These are phyloP conservation scores for Dendrobium nobile DNA, from an alignment of 106 monocot genomes.

Conservation along the genomic window DNA sequence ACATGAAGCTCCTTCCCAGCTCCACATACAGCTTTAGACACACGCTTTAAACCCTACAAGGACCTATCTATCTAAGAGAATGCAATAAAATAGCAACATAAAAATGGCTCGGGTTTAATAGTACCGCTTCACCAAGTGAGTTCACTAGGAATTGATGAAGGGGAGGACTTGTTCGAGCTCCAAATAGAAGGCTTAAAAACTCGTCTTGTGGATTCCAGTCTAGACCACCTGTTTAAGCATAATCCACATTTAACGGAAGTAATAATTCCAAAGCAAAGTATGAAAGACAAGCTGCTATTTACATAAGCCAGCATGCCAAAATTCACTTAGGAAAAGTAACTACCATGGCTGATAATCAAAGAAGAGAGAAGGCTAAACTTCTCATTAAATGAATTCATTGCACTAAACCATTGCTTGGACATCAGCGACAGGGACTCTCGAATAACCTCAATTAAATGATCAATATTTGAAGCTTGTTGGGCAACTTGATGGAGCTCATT, in stretches of 20 bases:
- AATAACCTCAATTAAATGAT: slow-evolving; percentile 77
- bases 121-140: slow-evolving; percentile 92
- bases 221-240: slow-evolving; percentile 46
- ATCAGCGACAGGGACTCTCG: slow-evolving; percentile 74
- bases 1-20: slow-evolving; percentile 79
- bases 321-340: slow-evolving; percentile 1
- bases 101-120: not conserved
- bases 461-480: slow-evolving; percentile 91
- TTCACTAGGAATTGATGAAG: slow-evolving; percentile 96
- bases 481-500: slow-evolving; percentile 92
- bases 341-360: slow-evolving; percentile 79
- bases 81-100: not conserved
- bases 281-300: not conserved
- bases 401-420: slow-evolving; percentile 83
- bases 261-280: not conserved
- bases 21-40: slow-evolving; percentile 57
- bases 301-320: not conserved
- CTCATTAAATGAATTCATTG: slow-evolving; percentile 73
- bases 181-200: slow-evolving; percentile 81
- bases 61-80: not conserved
- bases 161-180: slow-evolving; percentile 74
- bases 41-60: slow-evolving; percentile 69
- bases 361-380: slow-evolving; percentile 65
- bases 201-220: slow-evolving; percentile 76
- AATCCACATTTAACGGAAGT: not conserved